A percentile compares a stretch with the other conserved stretches of the same genome.
phyloP scores from a whole-genome alignment of 495 filamentous ascomycete species.

The Pseudomonodictys pantanalensis region DNA sequence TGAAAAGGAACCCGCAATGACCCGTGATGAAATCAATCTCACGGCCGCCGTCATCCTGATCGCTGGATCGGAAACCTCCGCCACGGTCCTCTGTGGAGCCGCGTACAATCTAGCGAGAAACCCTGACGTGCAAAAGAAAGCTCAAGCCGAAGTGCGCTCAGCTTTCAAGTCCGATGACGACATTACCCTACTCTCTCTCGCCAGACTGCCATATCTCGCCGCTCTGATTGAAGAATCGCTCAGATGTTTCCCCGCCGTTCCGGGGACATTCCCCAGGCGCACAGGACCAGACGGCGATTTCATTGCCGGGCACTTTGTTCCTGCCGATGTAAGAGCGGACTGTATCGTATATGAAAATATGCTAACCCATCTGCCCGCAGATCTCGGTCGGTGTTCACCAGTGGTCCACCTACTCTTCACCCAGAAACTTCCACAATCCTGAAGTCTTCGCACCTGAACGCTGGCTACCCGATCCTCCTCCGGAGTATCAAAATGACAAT shows the following conservation, averaged over 20 bases:
- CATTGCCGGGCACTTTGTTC: background rate
- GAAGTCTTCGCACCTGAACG: background rate
- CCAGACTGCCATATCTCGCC: background rate
- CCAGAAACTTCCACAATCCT: background rate
- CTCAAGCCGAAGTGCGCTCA: background rate
- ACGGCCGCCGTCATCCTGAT: background rate
- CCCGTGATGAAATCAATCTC: background rate
- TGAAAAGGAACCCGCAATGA: no score
- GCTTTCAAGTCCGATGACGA: background rate
- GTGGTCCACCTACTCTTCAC: background rate
- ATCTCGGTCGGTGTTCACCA: background rate
- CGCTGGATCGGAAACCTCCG: background rate
- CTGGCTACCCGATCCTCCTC: background rate
- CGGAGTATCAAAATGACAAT: background rate
- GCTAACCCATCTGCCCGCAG: background rate
- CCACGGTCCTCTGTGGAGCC: background rate
- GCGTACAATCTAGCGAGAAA: background rate
- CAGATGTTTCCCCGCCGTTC: background rate
- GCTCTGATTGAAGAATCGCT: background rate
- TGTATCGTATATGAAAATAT: background rate
- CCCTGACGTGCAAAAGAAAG: background rate
- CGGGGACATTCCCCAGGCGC: background rate
- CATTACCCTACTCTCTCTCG: background rate
- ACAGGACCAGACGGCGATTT: background rate
- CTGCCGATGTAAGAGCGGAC: background rate